These are phyloP conservation scores for Giardia muris DNA, from an alignment of 208 protist species.

Conservation along the genomic window DNA sequence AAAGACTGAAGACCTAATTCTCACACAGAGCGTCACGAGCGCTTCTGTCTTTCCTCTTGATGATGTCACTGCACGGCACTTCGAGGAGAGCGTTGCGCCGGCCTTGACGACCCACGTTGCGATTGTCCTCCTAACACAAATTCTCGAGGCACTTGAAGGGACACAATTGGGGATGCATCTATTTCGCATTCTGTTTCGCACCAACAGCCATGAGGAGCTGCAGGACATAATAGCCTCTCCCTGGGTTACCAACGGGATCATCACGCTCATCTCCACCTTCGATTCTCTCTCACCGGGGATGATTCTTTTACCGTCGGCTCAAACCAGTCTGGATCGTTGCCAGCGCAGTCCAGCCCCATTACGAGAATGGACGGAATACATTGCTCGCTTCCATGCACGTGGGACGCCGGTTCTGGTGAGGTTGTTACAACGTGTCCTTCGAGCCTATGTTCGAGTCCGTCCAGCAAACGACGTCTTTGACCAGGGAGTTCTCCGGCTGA, in stretches of 20 bases:
- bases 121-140: neutral
- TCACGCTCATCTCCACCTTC: neutral
- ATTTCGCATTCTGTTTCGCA: neutral
- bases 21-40: too few species aligned
- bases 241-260: neutral
- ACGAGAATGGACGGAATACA: neutral
- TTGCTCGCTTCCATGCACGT: neutral
- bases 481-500: too few species aligned
- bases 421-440: neutral
- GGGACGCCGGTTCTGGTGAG: neutral
- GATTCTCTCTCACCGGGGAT: neutral
- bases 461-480: too few species aligned
- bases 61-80: too few species aligned
- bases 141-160: neutral
- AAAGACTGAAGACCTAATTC: too few species aligned
- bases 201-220: neutral
- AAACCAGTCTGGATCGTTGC: neutral
- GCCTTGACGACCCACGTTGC: neutral
- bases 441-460: too few species aligned
- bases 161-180: neutral
- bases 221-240: neutral
- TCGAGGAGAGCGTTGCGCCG: neutral
- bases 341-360: neutral
- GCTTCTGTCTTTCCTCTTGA: too few species aligned
- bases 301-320: neutral